Conservation (phyloP, 257 asterid genomes). For the Solanum pimpinellifolium region DNA sequence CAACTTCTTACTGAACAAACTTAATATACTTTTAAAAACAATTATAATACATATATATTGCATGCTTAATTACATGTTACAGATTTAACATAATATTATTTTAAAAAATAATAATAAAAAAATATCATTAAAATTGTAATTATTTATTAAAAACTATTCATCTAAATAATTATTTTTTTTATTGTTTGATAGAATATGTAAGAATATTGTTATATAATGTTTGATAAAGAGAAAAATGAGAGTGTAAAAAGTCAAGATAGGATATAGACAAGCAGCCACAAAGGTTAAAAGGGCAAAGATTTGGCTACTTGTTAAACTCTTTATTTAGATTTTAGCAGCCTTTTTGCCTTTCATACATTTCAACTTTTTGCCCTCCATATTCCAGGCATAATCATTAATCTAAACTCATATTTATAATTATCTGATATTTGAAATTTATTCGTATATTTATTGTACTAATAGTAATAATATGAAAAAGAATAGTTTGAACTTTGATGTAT, state of each 20-base stretch:
- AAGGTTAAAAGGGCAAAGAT: not conserved
- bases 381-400: not conserved
- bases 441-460: not conserved
- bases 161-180: too few species aligned
- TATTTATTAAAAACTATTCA: too few species aligned
- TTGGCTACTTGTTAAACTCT: not conserved
- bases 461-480: too few species aligned
- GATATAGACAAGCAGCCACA: not conserved
- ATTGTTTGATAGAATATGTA: too few species aligned
- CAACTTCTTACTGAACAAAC: too few species aligned
- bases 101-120: too few species aligned
- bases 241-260: not conserved
- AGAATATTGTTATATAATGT: too few species aligned
- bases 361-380: not conserved
- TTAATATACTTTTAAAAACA: too few species aligned
- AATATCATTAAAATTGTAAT: too few species aligned
- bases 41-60: too few species aligned
- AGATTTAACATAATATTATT: too few species aligned
- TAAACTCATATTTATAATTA: not conserved
- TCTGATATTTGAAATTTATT: not conserved
- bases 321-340: not conserved
- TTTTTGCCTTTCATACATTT: not conserved
- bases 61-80: too few species aligned
- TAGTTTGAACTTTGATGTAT: rapidly evolving
- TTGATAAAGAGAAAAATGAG: not conserved